Base-by-base conservation (phyloP, 345 rosid genomes). In the Crucihimalaya himalaica region DNA sequence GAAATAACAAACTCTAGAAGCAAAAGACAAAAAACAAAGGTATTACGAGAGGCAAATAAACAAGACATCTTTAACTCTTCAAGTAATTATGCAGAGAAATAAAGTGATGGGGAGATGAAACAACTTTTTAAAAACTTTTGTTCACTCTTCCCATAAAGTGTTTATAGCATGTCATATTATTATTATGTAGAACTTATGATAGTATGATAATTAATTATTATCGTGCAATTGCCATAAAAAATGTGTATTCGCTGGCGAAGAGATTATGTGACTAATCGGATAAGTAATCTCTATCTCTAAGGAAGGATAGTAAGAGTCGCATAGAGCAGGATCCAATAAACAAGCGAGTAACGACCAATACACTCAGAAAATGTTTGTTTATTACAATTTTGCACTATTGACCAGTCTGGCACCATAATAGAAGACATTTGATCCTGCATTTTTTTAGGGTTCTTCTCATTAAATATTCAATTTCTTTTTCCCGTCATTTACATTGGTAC, bases 331-430 rank as follows among this genome's bases (percentile, higher is more conserved):
- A 35, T 60, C 48, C 67, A 27, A 10, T 42, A 27, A 62, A 42
- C 42, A 18, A 18, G 15, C 15, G 5, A 32, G n/a, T 35, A 56
- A 57, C 25, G 8, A 20, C 25, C 42, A 57, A 32, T 2, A 32
- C 23, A 57, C 15, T 42, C 5, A 9, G 9, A 62, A 3, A 62
- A 25, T 42, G 50, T 62, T 43, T 27, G 35, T 61, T 61, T 61
- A 61, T 40, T 42, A 27, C n/a, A 40, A 40, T 15, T 25, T 5
- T 9, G 39, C 53, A 63, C 23, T 27, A 27, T n/a, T 43, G 25
- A 63, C 53, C 68, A 63, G 12, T 27, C 54, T 63, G 54, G 16
- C 68, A 45, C 54, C 25, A 16, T 63, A 2, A n/a, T 62, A 4
- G 52, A 25, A 13, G 47, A 39, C 32, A 39, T 39, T 23, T 60